These are phyloP conservation scores for Trichoderma guizhouense DNA, from an alignment of 2,329 filamentous ascomycete genomes.

Conservation along the genomic window DNA sequence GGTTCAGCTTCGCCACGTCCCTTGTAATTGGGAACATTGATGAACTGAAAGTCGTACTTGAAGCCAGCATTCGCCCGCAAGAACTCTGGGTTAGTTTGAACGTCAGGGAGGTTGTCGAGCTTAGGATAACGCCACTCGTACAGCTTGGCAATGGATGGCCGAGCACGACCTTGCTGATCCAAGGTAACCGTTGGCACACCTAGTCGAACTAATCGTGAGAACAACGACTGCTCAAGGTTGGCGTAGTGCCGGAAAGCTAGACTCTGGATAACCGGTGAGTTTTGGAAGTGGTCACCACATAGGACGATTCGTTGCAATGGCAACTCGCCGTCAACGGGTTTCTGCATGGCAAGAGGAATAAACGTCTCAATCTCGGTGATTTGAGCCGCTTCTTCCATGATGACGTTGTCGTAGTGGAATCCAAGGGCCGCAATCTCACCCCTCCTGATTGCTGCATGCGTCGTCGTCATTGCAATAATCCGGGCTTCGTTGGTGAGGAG, in stretches of 20 bases:
- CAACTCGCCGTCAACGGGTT: constrained; percentile 67
- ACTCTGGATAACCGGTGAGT: constrained; percentile 93
- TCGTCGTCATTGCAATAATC: constrained; percentile 97
- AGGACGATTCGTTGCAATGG: constrained; percentile 84
- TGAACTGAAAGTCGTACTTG: constrained; percentile 92
- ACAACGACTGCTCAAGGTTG: constrained; percentile 93
- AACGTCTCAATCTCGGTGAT: constrained; percentile 98
- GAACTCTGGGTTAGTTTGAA: constrained; percentile 68
- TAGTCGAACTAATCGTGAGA: constrained; percentile 83
- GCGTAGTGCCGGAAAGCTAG: constrained; percentile 91
- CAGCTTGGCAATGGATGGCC: constrained; percentile 80
- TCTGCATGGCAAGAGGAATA: constrained; percentile 90
- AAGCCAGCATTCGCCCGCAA: constrained; percentile 84
- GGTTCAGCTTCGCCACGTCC: constrained; percentile 85
- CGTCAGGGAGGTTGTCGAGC: constrained; percentile 74
- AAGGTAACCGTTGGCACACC: constrained; percentile 89
- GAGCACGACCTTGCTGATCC: constrained; percentile 88
- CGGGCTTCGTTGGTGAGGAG: constrained; percentile 93
- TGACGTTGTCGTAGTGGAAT: constrained; percentile 94
- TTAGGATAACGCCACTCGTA: constrained; percentile 91
- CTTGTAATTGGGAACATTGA: constrained; percentile 92
- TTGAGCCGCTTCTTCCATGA: constrained; percentile 98
- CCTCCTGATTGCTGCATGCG: constrained; percentile 90
- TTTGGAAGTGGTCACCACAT: constrained; percentile 93
- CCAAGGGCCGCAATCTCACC: constrained; percentile 88